Evolutionary conservation across 345 rosid genomes (phyloP).

Genomic region (Angophora floribunda): DNA sequence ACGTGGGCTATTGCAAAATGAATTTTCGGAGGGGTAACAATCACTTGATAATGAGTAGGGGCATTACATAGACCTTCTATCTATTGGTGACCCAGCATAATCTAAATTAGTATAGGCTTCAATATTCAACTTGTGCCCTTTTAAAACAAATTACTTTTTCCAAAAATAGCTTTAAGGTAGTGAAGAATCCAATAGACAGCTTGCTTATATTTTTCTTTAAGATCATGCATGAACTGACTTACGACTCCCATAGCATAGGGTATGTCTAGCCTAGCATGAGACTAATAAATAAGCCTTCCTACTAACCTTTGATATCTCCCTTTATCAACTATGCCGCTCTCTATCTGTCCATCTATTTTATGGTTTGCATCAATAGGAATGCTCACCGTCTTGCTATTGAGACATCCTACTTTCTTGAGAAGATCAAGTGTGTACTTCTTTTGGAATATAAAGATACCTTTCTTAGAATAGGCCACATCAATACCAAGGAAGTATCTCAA

Average conservation of each 20-base stretch:
- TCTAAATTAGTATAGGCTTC: no score
- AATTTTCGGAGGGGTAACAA: no score
- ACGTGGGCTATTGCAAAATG: no score
- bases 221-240: constrained; percentile 1
- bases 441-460: background rate
- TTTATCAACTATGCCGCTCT: background rate
- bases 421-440: background rate
- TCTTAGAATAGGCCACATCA: background rate
- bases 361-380: background rate
- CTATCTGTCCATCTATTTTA: background rate
- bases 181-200: background rate
- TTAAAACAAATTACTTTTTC: no score
- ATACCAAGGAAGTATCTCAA: background rate
- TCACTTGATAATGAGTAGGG: no score
- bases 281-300: background rate
- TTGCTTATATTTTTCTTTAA: background rate
- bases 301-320: background rate
- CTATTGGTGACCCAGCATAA: no score
- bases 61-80: no score
- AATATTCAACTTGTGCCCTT: no score
- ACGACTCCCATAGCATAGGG: background rate
- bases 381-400: background rate
- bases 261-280: background rate
- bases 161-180: background rate
- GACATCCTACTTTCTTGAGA: background rate